A percentile compares a stretch with the other conserved stretches of the same genome.
Evolutionary conservation across 345 rosid species (phyloP).

Genomic region (Tarenaya hassleriana): DNA sequence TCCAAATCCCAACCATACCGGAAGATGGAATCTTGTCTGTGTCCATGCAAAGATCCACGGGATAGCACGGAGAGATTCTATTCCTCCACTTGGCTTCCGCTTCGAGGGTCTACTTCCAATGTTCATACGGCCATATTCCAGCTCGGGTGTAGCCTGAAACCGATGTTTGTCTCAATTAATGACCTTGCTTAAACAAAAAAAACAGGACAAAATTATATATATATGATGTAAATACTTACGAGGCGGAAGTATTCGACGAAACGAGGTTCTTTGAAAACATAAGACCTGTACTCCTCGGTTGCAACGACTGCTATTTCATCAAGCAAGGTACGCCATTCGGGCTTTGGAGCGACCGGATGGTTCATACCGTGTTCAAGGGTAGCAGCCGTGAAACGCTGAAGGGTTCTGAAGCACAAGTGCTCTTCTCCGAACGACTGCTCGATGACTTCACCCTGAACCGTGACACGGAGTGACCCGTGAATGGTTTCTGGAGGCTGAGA

Average conservation of each 20-base stretch:
- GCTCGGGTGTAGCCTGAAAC: slow-evolving; percentile 92
- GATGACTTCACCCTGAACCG: slow-evolving; percentile 96
- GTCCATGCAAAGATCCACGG: slow-evolving; percentile 99
- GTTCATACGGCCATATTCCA: slow-evolving; percentile 97
- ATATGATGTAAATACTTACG: slow-evolving; percentile 39
- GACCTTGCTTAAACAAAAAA: slow-evolving; percentile 1
- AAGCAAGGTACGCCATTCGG: slow-evolving; percentile 87
- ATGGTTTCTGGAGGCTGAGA: slow-evolving; percentile 99
- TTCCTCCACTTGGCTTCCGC: slow-evolving; percentile 93
- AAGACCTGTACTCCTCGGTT: slow-evolving; percentile 83
- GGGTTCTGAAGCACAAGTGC: slow-evolving; percentile 88
- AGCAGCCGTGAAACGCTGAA: slow-evolving; percentile 95
- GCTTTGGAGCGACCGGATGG: slow-evolving; percentile 87
- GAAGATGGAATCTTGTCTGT: slow-evolving; percentile 95
- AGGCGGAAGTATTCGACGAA: slow-evolving; percentile 97
- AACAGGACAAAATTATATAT: not conserved
- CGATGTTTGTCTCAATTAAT: not conserved
- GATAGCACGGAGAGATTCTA: slow-evolving; percentile 93
- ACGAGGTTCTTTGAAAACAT: slow-evolving; percentile 85
- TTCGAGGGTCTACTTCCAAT: slow-evolving; percentile 97
- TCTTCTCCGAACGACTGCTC: slow-evolving; percentile 96
- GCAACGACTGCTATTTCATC: slow-evolving; percentile 93
- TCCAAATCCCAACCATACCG: slow-evolving; percentile 97
- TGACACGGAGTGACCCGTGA: slow-evolving; percentile 87
- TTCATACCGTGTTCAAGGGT: slow-evolving; percentile 96